Percentiles rank a stretch among this genome's conserved stretches.
Evolutionary conservation across 2,329 filamentous ascomycete genomes (phyloP).

Genomic region (Rutstroemia sp.): DNA sequence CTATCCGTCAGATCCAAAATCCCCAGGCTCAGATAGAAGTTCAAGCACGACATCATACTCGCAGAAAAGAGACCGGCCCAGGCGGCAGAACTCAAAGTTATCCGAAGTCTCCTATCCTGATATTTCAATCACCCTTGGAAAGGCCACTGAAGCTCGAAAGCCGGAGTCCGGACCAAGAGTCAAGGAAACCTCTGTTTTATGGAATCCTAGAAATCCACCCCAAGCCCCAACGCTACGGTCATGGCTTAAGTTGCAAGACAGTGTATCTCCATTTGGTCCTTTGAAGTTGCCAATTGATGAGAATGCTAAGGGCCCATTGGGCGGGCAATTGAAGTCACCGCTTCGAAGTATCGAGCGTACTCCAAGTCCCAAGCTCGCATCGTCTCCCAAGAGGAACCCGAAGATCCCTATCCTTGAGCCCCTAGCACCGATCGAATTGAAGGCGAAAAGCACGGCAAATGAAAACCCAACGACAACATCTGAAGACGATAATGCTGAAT

Average conservation of each 20-base stretch:
- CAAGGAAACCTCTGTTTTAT: constrained; percentile 20
- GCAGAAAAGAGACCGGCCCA: neutral
- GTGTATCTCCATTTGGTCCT: constrained; percentile 20
- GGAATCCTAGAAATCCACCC: constrained; percentile 23
- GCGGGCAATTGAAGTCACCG: constrained; percentile 23
- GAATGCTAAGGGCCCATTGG: constrained; percentile 15
- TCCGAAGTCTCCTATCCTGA: neutral
- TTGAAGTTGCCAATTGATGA: constrained; percentile 19
- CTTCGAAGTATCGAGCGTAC: neutral
- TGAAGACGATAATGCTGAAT: neutral
- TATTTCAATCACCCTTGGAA: neutral
- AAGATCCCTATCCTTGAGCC: neutral
- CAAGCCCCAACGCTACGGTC: constrained; percentile 19
- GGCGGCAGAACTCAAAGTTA: neutral
- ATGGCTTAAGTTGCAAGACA: constrained; percentile 22
- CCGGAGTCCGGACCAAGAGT: neutral
- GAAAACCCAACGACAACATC: neutral
- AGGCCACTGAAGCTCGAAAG: neutral
- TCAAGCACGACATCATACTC: neutral
- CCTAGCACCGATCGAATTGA: too few relatives aligned
- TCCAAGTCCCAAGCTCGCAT: neutral
- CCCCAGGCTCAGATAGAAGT: neutral
- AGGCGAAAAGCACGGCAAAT: too few relatives aligned
- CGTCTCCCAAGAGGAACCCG: neutral
- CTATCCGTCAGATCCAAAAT: neutral